These are phyloP conservation scores for Pythium brachiatum DNA, from an alignment of 352 stramenopile species.

Conservation along the genomic window DNA sequence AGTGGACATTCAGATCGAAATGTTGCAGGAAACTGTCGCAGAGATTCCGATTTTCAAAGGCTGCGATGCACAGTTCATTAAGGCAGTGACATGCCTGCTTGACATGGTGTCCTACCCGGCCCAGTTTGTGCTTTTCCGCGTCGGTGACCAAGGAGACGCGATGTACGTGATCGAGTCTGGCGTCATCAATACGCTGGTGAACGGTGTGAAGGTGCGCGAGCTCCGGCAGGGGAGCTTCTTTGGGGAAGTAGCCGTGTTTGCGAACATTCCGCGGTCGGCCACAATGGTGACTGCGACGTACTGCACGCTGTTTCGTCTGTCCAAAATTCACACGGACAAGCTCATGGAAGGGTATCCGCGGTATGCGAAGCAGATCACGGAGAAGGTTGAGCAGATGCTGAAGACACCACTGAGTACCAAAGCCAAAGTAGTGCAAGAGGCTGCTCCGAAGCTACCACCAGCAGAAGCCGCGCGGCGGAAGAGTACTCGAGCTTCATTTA, in stretches of 20 bases:
- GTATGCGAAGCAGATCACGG: constrained; percentile 41
- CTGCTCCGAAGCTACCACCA: constrained; percentile 7
- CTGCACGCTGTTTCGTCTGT: constrained; percentile 60
- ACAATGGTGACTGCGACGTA: constrained; percentile 66
- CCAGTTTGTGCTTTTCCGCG: constrained; percentile 52
- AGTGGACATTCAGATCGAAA: constrained; percentile 65
- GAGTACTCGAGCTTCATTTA: constrained; percentile 4
- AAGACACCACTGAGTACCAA: constrained; percentile 6
- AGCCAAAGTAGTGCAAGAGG: background rate
- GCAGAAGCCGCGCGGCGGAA: background rate
- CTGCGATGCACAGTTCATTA: constrained; percentile 58
- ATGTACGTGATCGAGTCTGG: constrained; percentile 74
- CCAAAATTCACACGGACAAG: constrained; percentile 46
- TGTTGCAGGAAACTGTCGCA: constrained; percentile 50
- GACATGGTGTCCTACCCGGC: constrained; percentile 55
- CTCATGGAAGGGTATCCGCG: constrained; percentile 51
- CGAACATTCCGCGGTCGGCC: constrained; percentile 53
- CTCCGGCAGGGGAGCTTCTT: constrained; percentile 67
- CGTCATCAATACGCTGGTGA: constrained; percentile 55
- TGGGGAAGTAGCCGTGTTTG: constrained; percentile 63
- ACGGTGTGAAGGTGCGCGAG: constrained; percentile 65
- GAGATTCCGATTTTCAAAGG: constrained; percentile 57
- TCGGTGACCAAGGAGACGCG: constrained; percentile 59
- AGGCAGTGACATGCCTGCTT: constrained; percentile 50
- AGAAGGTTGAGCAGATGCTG: constrained; percentile 44